Percentiles rank a stretch among this genome's conserved stretches.
Evolutionary conservation across 495 filamentous ascomycete genomes (phyloP).

Genomic region (Hypoxylon perforatum): DNA sequence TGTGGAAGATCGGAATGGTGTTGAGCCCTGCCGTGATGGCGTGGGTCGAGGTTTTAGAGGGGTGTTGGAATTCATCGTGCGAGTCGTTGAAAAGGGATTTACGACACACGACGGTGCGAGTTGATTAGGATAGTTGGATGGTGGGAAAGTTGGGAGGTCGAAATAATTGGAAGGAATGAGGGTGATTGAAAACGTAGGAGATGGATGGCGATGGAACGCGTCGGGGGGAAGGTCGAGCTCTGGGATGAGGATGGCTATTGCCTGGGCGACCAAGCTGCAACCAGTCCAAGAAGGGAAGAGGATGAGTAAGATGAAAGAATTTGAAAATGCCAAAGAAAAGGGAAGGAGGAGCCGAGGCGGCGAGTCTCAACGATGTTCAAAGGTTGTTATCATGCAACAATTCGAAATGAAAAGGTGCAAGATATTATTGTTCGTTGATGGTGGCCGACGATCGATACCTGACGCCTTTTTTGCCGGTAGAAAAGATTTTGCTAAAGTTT

Average conservation of each 20-base stretch:
- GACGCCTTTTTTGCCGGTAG: slow-evolving; percentile 40
- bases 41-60: slow-evolving; percentile 45
- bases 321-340: slow-evolving; percentile 23
- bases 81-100: slow-evolving; percentile 7
- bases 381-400: slow-evolving; percentile 27
- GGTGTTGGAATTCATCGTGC: slow-evolving; percentile 41
- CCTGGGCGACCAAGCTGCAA: slow-evolving; percentile 24
- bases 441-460: slow-evolving; percentile 39
- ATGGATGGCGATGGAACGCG: slow-evolving; percentile 30
- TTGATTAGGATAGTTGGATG: slow-evolving; percentile 4
- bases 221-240: slow-evolving; percentile 27
- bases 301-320: slow-evolving; percentile 12
- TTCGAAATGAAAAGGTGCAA: slow-evolving; percentile 18
- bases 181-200: background rate
- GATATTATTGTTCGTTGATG: slow-evolving; percentile 18
- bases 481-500: slow-evolving; percentile 29
- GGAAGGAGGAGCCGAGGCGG: slow-evolving; percentile 23
- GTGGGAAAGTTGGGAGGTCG: background rate
- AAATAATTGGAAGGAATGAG: background rate
- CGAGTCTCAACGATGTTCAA: slow-evolving; percentile 17
- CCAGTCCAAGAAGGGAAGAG: slow-evolving; percentile 13
- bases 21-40: slow-evolving; percentile 45
- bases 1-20: slow-evolving; percentile 46
- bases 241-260: slow-evolving; percentile 3
- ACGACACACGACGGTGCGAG: slow-evolving; percentile 24